Evolutionary conservation across 169 alveolate genomes (phyloP), one percentile per base, ranked within the genome.

Genomic region (Eimeria necatrix): DNA sequence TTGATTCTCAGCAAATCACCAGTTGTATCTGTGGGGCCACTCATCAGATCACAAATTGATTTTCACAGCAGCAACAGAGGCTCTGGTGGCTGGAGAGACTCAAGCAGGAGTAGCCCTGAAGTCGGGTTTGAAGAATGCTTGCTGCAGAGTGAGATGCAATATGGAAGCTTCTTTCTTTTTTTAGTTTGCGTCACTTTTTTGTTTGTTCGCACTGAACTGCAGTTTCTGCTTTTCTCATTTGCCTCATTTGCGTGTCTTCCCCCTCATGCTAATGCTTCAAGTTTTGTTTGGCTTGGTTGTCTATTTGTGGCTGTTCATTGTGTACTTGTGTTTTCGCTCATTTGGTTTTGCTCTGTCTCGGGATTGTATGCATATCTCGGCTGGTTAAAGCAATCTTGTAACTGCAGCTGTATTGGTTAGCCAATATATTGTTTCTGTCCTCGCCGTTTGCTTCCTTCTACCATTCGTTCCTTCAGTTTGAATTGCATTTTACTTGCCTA

Each of bases 21-120:
- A 97, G 61, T 97, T 97, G 22, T 97, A 94, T 91, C 91, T 97
- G 87, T 97, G 98, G 98, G 98, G 98, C 10, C 98, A 97, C 95
- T 97, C 98, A 10, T 96, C 98, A n/a, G 93, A 95, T 60, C 98
- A 97, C 94, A 97, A 97, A 92, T 93, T 97, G 74, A 97, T 97
- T 14, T 97, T 96, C 95, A 97, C 98, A 12, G 96, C 98, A 18
- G 91, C 97, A 0, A 97, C 97, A 32, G 98, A 97, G 71, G 91
- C 84, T 64, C 80, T 97, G 41, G 81, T 97, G 22, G 95, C 95
- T 59, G 98, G 96, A 81, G 97, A 96, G 90, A 88, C 94, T 22
- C 98, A 97, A 90, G 98, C 98, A n/a, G 98, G 98, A 20, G 97
- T 97, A 24, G 97, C 98, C 56, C 95, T 96, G 41, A 96, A 91